Base-by-base conservation (phyloP, 2,329 filamentous ascomycete genomes). In the Penicillium sp. region DNA sequence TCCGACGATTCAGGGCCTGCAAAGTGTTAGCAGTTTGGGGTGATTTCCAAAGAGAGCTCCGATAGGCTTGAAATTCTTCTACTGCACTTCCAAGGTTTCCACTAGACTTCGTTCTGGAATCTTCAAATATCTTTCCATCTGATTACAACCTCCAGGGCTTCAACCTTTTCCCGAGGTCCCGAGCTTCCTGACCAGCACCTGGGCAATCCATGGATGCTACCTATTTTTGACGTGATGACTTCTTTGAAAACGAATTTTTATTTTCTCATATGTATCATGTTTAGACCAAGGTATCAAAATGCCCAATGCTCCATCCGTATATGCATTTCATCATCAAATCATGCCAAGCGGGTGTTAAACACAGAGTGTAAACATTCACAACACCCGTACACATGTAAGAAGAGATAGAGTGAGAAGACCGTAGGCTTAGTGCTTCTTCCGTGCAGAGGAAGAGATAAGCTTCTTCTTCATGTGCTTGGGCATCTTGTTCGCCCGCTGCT, bases 401-500 rank as follows among this genome's bases (percentile, higher is more conserved):
- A 53, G 47, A 62, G 58, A 47, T 40, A 49, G 52, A 27, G 52
- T 43, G 36, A 53, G 38, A 47, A 52, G 58, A 36, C 42, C 58
- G 11, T 32, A 31, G 11, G 49, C 48, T 60, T 62, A 76, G 62
- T 73, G 74, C 63, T 70, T 73, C 65, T 73, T 76, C 8, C 55
- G 52, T 5, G 67, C 58, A 13, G 70, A 72, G 5, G 62, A 49
- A 43, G 69, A 63, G 10, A 72, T 64, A 16, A 72, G 62, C 2
- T 64, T 64, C 81, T 97, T 97, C 83, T 99, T 99, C 32, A 96
- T 62, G 71, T 95, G 86, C 77, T 99, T 99, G 0, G 94, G 93
- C 77, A 99, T 96, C 81, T 99, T 99, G 4, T 90, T 89, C 74
- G 93, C 91, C 56, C 94, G 81, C 79, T 95, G 92, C 74, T 97